These are phyloP conservation scores for Hypomontagnella submonticulosa DNA, from an alignment of 495 filamentous ascomycete genomes.

Conservation along the genomic window DNA sequence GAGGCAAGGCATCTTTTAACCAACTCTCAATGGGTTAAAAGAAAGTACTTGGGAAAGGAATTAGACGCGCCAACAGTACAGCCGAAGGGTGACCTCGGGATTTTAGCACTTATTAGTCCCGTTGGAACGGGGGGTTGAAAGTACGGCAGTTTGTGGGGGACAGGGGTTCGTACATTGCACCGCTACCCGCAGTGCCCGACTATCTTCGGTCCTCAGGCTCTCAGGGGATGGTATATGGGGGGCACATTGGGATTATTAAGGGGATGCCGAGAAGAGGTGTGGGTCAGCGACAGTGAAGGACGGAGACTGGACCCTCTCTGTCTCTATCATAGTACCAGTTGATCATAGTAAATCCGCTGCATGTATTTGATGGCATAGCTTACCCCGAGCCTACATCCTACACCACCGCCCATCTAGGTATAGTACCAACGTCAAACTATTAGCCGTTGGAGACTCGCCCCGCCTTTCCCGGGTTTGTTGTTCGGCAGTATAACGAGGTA, in stretches of 20 bases:
- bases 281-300: too few species aligned
- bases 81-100: conserved; percentile 44
- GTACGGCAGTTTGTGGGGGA: conserved; percentile 47
- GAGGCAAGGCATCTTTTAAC: conserved; percentile 11
- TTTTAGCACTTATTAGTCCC: conserved; percentile 24
- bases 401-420: background rate
- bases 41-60: background rate
- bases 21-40: conserved; percentile 6
- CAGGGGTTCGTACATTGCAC: conserved; percentile 5
- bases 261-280: background rate
- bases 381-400: background rate
- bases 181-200: background rate
- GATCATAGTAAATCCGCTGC: too few species aligned
- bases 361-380: background rate
- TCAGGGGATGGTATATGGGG: too few species aligned
- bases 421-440: conserved; percentile 10
- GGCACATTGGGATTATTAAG: background rate
- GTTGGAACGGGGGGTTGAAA: conserved; percentile 16
- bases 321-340: too few species aligned
- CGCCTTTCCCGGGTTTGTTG: conserved; percentile 33
- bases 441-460: conserved; percentile 42
- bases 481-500: conserved; percentile 22
- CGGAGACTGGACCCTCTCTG: background rate
- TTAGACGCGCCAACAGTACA: conserved; percentile 31
- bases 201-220: too few species aligned